Conservation (phyloP, 106 monocot species). For the Alisma plantagoaquatica region DNA sequence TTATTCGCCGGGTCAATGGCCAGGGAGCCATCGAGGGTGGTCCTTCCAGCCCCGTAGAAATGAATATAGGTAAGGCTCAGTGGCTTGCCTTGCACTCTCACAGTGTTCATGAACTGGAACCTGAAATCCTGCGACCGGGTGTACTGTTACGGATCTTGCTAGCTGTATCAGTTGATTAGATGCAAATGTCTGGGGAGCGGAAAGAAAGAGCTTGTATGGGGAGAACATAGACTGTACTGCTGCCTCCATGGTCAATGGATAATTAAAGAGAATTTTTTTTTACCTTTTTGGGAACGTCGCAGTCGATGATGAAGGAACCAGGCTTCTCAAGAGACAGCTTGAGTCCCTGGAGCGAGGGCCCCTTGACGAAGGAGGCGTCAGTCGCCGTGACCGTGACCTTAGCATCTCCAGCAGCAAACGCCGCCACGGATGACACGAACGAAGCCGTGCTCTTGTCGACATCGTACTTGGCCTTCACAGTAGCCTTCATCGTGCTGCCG, state of each 20-base stretch:
- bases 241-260: too few relatives aligned
- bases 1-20: slow-evolving; percentile 72
- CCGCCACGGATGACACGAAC: slow-evolving; percentile 20
- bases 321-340: slow-evolving; percentile 70
- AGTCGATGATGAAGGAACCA: slow-evolving; percentile 69
- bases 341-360: slow-evolving; percentile 69
- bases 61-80: slow-evolving; percentile 73
- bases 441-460: slow-evolving; percentile 33
- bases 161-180: too few relatives aligned
- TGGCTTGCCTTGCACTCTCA: slow-evolving; percentile 45
- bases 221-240: too few relatives aligned
- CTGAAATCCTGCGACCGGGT: slow-evolving; percentile 45
- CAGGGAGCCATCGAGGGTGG: slow-evolving; percentile 52
- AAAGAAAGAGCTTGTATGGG: neutral
- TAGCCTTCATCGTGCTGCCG: slow-evolving; percentile 54
- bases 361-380: slow-evolving; percentile 62
- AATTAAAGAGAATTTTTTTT: too few relatives aligned
- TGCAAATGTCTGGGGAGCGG: neutral
- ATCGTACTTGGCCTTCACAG: slow-evolving; percentile 64
- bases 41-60: slow-evolving; percentile 29
- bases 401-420: slow-evolving; percentile 44
- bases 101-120: slow-evolving; percentile 86
- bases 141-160: neutral
- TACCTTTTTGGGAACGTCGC: slow-evolving; percentile 60
- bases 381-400: slow-evolving; percentile 61